A percentile compares a stretch with the other conserved stretches of the same genome.
These are phyloP conservation scores for Nannizzia gypsea DNA, from an alignment of 2,329 filamentous ascomycete species.

Conservation along the genomic window DNA sequence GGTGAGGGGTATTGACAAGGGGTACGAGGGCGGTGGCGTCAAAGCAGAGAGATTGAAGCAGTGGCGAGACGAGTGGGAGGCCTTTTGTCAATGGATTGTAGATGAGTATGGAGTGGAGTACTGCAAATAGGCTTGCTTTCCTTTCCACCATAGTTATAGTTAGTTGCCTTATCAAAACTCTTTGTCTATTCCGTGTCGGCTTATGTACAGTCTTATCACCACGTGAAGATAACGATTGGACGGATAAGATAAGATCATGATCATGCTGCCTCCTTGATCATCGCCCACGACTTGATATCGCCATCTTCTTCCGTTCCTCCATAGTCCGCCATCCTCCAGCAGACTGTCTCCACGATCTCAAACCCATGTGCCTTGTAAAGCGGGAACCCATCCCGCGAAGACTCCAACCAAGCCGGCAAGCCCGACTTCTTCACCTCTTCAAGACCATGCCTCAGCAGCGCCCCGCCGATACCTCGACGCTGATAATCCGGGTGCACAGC, in stretches of 20 bases:
- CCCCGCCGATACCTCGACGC: constrained; percentile 19
- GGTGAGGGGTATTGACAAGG: constrained; percentile 60
- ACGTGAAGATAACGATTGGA: background rate
- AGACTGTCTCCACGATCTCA: constrained; percentile 14
- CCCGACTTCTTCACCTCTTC: constrained; percentile 15
- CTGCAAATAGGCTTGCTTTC: background rate
- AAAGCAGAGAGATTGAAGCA: constrained; percentile 63
- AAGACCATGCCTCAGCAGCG: constrained; percentile 19
- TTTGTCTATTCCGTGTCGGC: no score
- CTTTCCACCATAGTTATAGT: no score
- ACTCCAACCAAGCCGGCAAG: constrained; percentile 19
- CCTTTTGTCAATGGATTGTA: constrained; percentile 83
- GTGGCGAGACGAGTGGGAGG: constrained; percentile 75
- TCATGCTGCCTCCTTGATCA: background rate
- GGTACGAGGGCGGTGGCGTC: constrained; percentile 46
- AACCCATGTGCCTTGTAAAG: constrained; percentile 23
- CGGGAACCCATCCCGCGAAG: constrained; percentile 17
- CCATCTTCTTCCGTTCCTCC: constrained; percentile 9
- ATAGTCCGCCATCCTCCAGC: constrained; percentile 13
- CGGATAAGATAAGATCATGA: background rate
- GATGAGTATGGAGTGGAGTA: constrained; percentile 50
- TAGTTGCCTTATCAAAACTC: no score
- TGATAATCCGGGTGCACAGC: constrained; percentile 24
- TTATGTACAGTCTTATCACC: background rate
- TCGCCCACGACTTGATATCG: background rate